Evolutionary conservation across 495 filamentous ascomycete genomes (phyloP).

Genomic region (Penicillium herquei): DNA sequence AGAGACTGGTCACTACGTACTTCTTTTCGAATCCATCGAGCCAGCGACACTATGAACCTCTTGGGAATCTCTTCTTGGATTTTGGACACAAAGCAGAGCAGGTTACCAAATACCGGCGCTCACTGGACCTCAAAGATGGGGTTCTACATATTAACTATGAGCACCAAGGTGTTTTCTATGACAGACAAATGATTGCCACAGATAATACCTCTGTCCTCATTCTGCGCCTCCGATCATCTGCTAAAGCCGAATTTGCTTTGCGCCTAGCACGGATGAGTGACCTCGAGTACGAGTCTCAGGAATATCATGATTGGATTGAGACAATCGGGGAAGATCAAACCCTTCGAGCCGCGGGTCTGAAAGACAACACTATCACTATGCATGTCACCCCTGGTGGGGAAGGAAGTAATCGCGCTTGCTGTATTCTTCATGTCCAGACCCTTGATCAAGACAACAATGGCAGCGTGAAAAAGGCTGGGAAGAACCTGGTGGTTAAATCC

Average conservation of each 20-base stretch:
- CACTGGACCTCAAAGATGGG: conserved; percentile 40
- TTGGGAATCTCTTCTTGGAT: conserved; percentile 44
- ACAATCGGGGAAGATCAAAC: background rate
- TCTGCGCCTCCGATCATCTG: conserved; percentile 34
- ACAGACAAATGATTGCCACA: conserved; percentile 39
- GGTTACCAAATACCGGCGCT: conserved; percentile 41
- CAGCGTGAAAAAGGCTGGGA: conserved; percentile 25
- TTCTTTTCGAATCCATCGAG: conserved; percentile 46
- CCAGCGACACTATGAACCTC: conserved; percentile 47
- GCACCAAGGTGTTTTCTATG: conserved; percentile 25
- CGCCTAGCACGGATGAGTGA: conserved; percentile 34
- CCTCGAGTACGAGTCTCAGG: conserved; percentile 39
- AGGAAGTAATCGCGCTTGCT: conserved; percentile 32
- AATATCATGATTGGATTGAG: conserved; percentile 36
- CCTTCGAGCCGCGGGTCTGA: background rate
- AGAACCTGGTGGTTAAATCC: conserved; percentile 29
- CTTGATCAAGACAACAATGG: conserved; percentile 20
- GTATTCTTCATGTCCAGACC: conserved; percentile 22
- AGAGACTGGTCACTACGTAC: conserved; percentile 33
- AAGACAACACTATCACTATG: conserved; percentile 32
- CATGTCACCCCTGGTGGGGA: conserved; percentile 39
- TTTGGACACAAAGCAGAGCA: conserved; percentile 36
- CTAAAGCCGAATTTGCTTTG: conserved; percentile 23
- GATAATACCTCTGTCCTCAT: conserved; percentile 44
- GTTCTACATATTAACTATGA: conserved; percentile 38